Conservation (phyloP, 2,329 filamentous ascomycete genomes). For the Aspergillus luchuensis region DNA sequence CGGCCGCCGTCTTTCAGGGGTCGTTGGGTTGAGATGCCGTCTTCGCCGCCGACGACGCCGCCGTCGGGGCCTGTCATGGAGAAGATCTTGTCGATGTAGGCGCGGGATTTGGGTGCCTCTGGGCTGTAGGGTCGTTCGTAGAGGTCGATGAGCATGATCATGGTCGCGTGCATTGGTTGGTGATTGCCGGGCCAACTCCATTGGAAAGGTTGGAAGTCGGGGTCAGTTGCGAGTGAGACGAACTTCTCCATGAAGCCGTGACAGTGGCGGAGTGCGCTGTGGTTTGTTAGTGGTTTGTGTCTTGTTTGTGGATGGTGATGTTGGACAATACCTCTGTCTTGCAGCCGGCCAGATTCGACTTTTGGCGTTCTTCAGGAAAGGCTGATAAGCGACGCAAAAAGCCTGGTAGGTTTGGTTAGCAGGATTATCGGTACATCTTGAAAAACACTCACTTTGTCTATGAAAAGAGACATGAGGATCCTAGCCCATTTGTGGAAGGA, state of each 20-base stretch:
- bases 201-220: slow-evolving; percentile 51
- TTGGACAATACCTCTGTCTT: slow-evolving; percentile 42
- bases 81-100: slow-evolving; percentile 51
- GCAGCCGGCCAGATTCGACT: slow-evolving; percentile 51
- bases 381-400: slow-evolving; percentile 51
- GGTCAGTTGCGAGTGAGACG: slow-evolving; percentile 49
- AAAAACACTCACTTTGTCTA: slow-evolving; percentile 41
- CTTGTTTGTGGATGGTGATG: not conserved
- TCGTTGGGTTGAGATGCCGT: slow-evolving; percentile 46
- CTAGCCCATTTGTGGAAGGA: slow-evolving; percentile 52
- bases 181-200: slow-evolving; percentile 51
- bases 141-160: slow-evolving; percentile 53
- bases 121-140: slow-evolving; percentile 50
- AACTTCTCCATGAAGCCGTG: slow-evolving; percentile 54
- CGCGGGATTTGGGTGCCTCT: slow-evolving; percentile 48
- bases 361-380: slow-evolving; percentile 51
- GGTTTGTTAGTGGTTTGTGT: not conserved
- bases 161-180: slow-evolving; percentile 32
- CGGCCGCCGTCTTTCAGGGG: slow-evolving; percentile 51
- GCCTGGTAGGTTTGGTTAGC: slow-evolving; percentile 32
- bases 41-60: slow-evolving; percentile 49
- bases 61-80: slow-evolving; percentile 48
- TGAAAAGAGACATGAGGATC: slow-evolving; percentile 48
- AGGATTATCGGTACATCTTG: not conserved
- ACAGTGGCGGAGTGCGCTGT: slow-evolving; percentile 49